Conservation (phyloP, 208 protist genomes). For the Acanthamoeba castellanii region DNA sequence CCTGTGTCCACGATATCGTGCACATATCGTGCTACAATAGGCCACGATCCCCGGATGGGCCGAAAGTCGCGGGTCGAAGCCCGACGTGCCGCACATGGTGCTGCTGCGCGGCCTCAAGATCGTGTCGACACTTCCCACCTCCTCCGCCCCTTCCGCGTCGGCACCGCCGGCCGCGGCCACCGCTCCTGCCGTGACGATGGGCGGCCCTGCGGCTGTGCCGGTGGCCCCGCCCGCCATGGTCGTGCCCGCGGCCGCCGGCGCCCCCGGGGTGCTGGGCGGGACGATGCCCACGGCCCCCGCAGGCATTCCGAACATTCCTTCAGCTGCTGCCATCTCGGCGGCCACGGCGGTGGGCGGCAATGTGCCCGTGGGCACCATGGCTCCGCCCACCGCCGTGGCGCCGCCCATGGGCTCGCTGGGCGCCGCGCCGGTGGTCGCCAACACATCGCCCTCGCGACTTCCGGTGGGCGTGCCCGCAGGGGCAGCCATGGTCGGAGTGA, state of each 20-base stretch:
- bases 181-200: neutral
- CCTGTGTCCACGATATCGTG: neutral
- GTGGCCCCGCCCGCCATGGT: neutral
- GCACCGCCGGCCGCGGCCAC: neutral
- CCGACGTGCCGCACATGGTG: constrained; percentile 1
- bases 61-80: neutral
- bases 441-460: constrained; percentile 1
- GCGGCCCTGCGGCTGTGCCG: neutral
- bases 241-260: neutral
- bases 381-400: no score
- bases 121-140: neutral
- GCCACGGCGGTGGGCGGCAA: neutral
- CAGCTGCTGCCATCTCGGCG: neutral
- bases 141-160: neutral
- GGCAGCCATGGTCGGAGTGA: no score
- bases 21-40: neutral
- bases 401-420: no score
- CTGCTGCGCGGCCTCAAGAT: constrained; percentile 62
- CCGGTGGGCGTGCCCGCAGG: neutral
- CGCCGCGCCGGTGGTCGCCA: neutral
- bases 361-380: neutral
- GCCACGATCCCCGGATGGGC: neutral
- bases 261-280: neutral
- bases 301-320: neutral
- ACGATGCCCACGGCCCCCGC: neutral